Conservation (phyloP, 768 basidiomycete genomes). For the Mycena galericulata region DNA sequence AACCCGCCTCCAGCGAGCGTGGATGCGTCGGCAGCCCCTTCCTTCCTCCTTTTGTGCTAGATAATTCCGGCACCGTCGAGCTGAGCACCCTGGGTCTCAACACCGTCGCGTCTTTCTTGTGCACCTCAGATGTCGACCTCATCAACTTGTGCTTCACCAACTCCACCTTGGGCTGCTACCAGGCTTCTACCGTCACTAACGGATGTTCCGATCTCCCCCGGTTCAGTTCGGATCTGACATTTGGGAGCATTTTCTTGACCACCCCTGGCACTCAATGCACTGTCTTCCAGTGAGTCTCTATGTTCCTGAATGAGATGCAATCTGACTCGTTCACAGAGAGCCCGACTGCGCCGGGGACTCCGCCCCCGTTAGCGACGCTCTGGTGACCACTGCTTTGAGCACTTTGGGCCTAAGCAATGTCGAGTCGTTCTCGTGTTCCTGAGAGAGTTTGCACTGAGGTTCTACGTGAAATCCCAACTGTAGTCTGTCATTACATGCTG, state of each 20-base stretch:
- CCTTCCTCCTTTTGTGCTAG: conserved; percentile 11
- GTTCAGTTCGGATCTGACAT: conserved; percentile 14
- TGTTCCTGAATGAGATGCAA: not conserved
- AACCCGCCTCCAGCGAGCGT: conserved; percentile 3
- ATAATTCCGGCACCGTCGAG: conserved; percentile 12
- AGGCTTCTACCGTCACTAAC: conserved; percentile 13
- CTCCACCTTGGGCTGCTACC: conserved; percentile 10
- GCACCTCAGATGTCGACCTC: conserved; percentile 19
- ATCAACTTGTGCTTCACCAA: conserved; percentile 18
- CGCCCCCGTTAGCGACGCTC: not conserved
- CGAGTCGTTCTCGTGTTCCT: conserved; percentile 7
- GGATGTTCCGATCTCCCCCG: conserved; percentile 9
- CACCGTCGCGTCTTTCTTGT: conserved; percentile 25
- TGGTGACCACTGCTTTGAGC: not conserved
- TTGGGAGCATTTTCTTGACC: not conserved
- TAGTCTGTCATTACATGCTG: no score
- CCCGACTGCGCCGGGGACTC: not conserved
- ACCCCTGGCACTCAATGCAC: conserved; percentile 17
- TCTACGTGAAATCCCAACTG: no score
- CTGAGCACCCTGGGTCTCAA: conserved; percentile 18
- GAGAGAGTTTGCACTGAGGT: no score
- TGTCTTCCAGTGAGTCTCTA: conserved; percentile 15
- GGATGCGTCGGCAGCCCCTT: conserved; percentile 7
- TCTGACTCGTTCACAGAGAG: not conserved
- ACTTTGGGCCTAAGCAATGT: conserved; percentile 12